These are phyloP conservation scores for Ustilago crameri DNA, from an alignment of 1,284 basidiomycete species.

Conservation along the genomic window DNA sequence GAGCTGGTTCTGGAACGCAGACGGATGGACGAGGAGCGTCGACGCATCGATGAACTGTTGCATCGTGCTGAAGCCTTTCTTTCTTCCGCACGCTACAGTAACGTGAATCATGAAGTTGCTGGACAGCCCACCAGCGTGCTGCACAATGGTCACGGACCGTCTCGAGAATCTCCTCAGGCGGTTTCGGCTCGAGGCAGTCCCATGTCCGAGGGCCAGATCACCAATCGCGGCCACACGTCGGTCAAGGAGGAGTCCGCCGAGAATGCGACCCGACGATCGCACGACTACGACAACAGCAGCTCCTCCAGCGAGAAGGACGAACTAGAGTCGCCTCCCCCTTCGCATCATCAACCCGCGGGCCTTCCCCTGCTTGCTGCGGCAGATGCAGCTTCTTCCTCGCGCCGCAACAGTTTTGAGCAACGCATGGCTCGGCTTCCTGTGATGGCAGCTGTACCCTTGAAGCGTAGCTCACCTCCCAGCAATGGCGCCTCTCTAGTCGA, in stretches of 20 bases:
- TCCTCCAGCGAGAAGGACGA: conserved; percentile 51
- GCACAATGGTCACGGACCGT: conserved; percentile 25
- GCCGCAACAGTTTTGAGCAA: conserved; percentile 54
- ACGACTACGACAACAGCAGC: conserved; percentile 22
- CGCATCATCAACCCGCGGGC: conserved; percentile 11
- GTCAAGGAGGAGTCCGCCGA: conserved; percentile 28
- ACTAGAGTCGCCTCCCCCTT: conserved; percentile 43
- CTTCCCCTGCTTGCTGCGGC: conserved; percentile 14
- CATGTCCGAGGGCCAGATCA: conserved; percentile 4
- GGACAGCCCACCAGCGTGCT: conserved; percentile 13
- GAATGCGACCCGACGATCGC: conserved; percentile 21
- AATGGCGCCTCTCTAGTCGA: conserved; percentile 8
- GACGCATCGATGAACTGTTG: conserved; percentile 55
- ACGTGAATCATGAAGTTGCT: conserved; percentile 16
- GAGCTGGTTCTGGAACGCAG: conserved; percentile 58
- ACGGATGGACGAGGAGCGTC: conserved; percentile 45
- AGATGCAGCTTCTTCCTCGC: conserved; percentile 18
- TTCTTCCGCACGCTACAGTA: conserved; percentile 27
- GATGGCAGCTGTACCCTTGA: conserved; percentile 51
- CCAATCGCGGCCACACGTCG: neutral
- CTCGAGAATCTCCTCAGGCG: conserved; percentile 21
- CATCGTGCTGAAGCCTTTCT: conserved; percentile 56
- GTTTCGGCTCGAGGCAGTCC: conserved; percentile 29
- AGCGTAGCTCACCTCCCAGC: conserved; percentile 38
- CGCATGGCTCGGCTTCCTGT: conserved; percentile 54